A percentile compares a stretch with the other conserved stretches of the same genome.
Conservation (phyloP, 177 flowering plant genomes). For the Vitis hybrid region DNA sequence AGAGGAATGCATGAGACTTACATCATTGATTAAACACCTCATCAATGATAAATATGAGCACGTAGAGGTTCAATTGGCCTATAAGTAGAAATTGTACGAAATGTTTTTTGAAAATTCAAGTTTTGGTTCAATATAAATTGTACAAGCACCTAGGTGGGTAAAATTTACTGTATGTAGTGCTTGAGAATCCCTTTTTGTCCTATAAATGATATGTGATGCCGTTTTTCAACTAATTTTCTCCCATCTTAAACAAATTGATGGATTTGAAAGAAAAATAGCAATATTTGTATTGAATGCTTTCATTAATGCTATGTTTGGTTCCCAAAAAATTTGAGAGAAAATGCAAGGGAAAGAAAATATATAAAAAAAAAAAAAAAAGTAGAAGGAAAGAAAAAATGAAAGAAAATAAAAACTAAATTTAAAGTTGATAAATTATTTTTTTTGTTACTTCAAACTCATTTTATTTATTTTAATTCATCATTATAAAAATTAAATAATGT, state of each 20-base stretch:
- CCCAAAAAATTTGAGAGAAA: too few species aligned
- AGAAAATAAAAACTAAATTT: too few species aligned
- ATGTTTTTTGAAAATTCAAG: constrained; percentile 15
- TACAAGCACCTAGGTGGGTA: constrained; percentile 16
- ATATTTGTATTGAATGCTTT: neutral
- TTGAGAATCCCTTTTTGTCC: constrained; percentile 14
- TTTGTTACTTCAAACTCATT: too few species aligned
- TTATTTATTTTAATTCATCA: too few species aligned
- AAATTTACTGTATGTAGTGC: constrained; percentile 5
- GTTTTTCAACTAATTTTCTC: too few species aligned
- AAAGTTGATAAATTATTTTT: too few species aligned
- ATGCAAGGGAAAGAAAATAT: too few species aligned
- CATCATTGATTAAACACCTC: constrained; percentile 65
- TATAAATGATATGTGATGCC: neutral
- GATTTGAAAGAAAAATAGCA: too few species aligned
- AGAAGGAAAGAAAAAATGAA: too few species aligned
- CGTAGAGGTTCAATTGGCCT: constrained; percentile 78
- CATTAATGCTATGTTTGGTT: neutral
- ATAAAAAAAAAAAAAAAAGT: too few species aligned
- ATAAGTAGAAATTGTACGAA: constrained; percentile 45
- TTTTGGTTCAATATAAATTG: neutral
- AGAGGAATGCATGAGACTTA: constrained; percentile 62
- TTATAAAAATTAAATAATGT: too few species aligned
- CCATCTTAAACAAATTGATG: neutral
- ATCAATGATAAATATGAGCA: constrained; percentile 73